Base-by-base conservation (phyloP, 164 flowering plant genomes). In the Stephania yunnanensis region DNA sequence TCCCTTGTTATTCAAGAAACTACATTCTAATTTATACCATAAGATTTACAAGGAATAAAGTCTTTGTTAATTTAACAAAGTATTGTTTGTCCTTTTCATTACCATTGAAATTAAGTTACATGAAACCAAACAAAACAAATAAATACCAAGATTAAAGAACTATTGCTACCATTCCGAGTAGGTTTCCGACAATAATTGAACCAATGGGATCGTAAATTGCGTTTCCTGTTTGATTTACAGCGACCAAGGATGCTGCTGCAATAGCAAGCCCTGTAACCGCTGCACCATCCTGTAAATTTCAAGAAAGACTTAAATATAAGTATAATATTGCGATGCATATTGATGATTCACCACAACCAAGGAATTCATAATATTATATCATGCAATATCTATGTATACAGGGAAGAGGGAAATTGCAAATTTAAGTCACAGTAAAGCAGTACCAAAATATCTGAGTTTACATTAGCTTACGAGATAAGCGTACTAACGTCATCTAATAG, bases 141-240 rank as follows among this genome's bases (percentile, higher is more conserved):
- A 45, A 61, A 29, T 12, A 15, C 31, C 15, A 46, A 52, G 58
- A 17, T 6, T n/a, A 25, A 29, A 20, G 36, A 71, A 31, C 58
- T 52, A 29, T 68, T 11, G 80, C 75, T 82, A 95, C 99, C 97
- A 95, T 89, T 82, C 99, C 99, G 76, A 95, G 92, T 77, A 95
- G 83, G 82, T 93, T 89, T 22, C 99, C 99, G 55, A 95, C 97
- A 17, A 95, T 58, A 72, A 95, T 95, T 20, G 99, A 93, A 69
- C 98, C 99, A 73, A 93, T 84, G 22, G 99, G 93, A 71, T 95
- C 99, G 80, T 95, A 95, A 73, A 93, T 95, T 76, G 97, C 80
- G 89, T 95, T 93, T 61, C 98, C 99, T 20, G 99, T 95, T 46
- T 11, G 52, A 75, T 90, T 87, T 45, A 91, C 98, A 76, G 99